phyloP scores from a whole-genome alignment of 148 eudicot genomes.

The Amaranthus palmeri region DNA sequence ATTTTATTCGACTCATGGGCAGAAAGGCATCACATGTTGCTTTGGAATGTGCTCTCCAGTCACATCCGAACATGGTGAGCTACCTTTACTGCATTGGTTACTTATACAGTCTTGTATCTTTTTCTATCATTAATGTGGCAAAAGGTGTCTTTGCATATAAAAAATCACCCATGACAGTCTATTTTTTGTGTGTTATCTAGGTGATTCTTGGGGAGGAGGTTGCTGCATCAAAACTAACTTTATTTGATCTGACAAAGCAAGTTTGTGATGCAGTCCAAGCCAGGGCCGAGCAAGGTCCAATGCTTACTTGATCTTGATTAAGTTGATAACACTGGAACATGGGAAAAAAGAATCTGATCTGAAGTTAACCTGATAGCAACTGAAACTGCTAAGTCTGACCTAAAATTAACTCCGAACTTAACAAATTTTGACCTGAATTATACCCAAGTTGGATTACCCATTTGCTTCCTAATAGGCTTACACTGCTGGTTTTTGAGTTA shows the following conservation, averaged over 20 bases:
- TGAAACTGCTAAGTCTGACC: too few species aligned
- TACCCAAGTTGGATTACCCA: too few species aligned
- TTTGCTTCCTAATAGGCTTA: too few species aligned
- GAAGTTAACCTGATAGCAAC: too few species aligned
- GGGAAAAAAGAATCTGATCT: too few species aligned
- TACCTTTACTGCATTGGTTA: conserved; percentile 14
- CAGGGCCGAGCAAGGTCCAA: conserved; percentile 73
- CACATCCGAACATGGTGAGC: conserved; percentile 93
- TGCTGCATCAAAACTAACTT: conserved; percentile 86
- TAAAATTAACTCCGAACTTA: too few species aligned
- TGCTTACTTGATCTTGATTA: background rate
- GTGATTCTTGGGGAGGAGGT: conserved; percentile 97
- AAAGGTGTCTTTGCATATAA: background rate
- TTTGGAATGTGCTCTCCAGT: conserved; percentile 93
- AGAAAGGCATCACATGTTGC: conserved; percentile 98
- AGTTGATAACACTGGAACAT: background rate
- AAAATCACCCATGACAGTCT: background rate
- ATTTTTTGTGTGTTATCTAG: conserved; percentile 28
- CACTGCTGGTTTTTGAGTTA: background rate
- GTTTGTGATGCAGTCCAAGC: conserved; percentile 98
- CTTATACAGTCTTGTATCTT: conserved; percentile 3
- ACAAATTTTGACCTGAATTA: too few species aligned
- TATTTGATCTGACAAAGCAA: conserved; percentile 87
- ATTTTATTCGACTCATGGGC: conserved; percentile 96
- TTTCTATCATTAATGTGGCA: background rate